Evolutionary conservation across 805 yeast genomes (phyloP).

Genomic region (Starmerella tilneyi): DNA sequence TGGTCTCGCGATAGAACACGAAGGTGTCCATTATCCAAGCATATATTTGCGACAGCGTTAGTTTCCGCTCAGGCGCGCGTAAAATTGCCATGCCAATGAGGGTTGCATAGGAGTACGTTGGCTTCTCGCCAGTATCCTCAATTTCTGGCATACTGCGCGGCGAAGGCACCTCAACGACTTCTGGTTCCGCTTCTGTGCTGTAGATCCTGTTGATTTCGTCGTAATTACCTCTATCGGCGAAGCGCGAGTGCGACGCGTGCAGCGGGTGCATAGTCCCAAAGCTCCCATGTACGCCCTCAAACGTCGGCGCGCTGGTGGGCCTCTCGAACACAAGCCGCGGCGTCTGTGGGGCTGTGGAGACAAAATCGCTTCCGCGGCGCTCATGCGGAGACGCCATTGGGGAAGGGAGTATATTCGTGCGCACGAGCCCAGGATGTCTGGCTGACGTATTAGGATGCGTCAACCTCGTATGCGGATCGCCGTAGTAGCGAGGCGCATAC

Average conservation of each 20-base stretch:
- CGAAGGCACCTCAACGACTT: constrained; percentile 15
- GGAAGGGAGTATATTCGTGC: constrained; percentile 1
- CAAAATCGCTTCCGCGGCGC: background rate
- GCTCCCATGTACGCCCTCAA: background rate
- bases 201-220: background rate
- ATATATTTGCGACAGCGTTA: constrained; percentile 77
- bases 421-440: background rate
- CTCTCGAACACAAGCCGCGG: constrained; percentile 8
- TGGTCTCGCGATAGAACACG: constrained; percentile 68
- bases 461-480: no score
- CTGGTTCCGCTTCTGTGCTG: background rate
- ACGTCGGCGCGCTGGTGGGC: constrained; percentile 2
- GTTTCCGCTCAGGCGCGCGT: constrained; percentile 59
- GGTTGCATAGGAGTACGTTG: constrained; percentile 90
- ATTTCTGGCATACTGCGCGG: constrained; percentile 34
- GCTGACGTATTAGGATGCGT: background rate
- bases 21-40: constrained; percentile 85
- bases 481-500: no score
- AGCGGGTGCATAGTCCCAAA: background rate
- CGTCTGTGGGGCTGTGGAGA: background rate
- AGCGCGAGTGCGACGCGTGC: background rate
- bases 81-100: constrained; percentile 87
- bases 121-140: constrained; percentile 56
- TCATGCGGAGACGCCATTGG: constrained; percentile 9
- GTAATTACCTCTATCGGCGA: no score